Evolutionary conservation across 2,329 filamentous ascomycete species (phyloP).

Genomic region (Sporothrix globosa): DNA sequence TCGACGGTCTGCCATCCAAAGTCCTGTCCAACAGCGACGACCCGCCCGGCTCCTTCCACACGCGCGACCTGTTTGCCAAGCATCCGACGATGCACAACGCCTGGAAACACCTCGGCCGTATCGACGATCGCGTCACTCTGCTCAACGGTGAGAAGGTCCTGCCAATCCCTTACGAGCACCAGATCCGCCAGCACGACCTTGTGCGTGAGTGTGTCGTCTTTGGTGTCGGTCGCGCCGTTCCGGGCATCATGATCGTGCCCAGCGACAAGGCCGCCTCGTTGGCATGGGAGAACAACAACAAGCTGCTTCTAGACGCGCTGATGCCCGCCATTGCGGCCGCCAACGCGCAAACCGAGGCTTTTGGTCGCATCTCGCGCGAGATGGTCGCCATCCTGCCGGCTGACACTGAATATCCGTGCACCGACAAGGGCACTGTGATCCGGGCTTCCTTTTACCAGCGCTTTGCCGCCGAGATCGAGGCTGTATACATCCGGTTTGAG

Average conservation of each 20-base stretch:
- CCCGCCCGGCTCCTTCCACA: conserved; percentile 44
- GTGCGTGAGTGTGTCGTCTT: conserved; percentile 59
- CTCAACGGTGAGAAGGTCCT: conserved; percentile 55
- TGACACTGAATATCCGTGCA: conserved; percentile 49
- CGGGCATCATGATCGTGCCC: conserved; percentile 52
- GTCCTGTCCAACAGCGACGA: conserved; percentile 35
- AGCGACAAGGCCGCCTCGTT: conserved; percentile 42
- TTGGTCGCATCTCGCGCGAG: conserved; percentile 49
- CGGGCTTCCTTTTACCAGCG: conserved; percentile 52
- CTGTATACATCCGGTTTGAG: conserved; percentile 44
- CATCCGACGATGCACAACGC: conserved; percentile 44
- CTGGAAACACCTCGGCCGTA: conserved; percentile 46
- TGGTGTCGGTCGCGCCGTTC: conserved; percentile 51
- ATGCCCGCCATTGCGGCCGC: conserved; percentile 48
- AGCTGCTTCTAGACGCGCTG: conserved; percentile 56
- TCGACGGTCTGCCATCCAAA: conserved; percentile 47
- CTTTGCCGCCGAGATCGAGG: conserved; percentile 51
- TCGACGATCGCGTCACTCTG: conserved; percentile 49
- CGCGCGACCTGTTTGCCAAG: conserved; percentile 46
- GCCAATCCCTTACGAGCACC: conserved; percentile 55
- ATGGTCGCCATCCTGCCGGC: conserved; percentile 55
- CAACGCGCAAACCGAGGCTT: conserved; percentile 42
- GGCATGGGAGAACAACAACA: conserved; percentile 43
- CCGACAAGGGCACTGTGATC: conserved; percentile 59
- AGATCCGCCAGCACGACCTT: conserved; percentile 50